Base-by-base conservation (phyloP, 768 basidiomycete genomes). In the Favolaschia claudopus region DNA sequence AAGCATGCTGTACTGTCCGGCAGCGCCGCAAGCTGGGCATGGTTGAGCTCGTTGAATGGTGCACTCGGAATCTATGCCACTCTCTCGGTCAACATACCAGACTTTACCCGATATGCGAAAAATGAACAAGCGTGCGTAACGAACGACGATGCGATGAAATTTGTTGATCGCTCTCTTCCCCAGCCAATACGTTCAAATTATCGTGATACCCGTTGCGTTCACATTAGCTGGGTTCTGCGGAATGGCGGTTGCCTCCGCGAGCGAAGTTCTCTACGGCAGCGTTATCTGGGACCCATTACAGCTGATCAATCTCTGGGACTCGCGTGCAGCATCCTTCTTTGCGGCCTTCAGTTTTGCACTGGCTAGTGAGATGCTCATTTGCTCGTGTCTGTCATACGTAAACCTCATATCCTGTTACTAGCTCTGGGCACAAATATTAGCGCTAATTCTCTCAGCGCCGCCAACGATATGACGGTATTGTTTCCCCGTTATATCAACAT, bases 41-140 rank as follows among this genome's bases (percentile, higher is more conserved):
- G 91, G 91, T 74, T 96, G 44, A 80, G 80, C 49, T 85, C 87
- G 0, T 67, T 96, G 57, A 95, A 93, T 68, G 86, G 88, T 49
- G 88, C 89, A 2, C 73, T 95, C 20, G 92, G 91, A 0, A 83
- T 85, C 60, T 95, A 89, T 72, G 76, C 88, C 5, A 91, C 89
- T 9, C 75, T 91, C 14, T 82, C 88, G 0, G 87, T 91, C 62
- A 93, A 93, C 67, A 92, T 93, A 56, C 89, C 93, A 2, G 94
- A 96, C 73, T 93, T 96, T 68, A 93, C 93, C 22, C 84, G 93
- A 67, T 94, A 95, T 72, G 89, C 92, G 0, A 88, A 84, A 67
- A 82, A 79, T 58, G 84, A 86, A 72, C 63, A 81, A 74, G 82
- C 84, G 88, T 89, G 67, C 67, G 85, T 72, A 31, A 24, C 33